These are phyloP conservation scores for Fusarium neocosmosporiellum DNA, from an alignment of 2,329 filamentous ascomycete species.

Conservation along the genomic window DNA sequence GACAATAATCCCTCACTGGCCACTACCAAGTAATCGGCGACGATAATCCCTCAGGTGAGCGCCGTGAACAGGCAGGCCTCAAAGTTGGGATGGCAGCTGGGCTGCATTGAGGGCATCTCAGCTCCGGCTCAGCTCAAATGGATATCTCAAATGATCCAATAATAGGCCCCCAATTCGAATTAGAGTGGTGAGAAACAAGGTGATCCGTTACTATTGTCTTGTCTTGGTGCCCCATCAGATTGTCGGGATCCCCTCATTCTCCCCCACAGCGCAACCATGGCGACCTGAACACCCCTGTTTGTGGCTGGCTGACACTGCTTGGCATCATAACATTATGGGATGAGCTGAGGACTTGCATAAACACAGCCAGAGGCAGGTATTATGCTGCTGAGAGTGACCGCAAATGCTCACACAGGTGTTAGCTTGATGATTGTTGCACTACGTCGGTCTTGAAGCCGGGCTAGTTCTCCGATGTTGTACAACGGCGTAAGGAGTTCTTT, in stretches of 20 bases:
- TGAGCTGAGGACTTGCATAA: background rate
- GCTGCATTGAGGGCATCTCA: background rate
- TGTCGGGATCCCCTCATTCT: background rate
- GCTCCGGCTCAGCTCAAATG: background rate
- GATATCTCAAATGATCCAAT: background rate
- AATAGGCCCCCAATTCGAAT: background rate
- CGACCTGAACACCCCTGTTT: background rate
- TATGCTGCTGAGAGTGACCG: background rate
- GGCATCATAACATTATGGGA: background rate
- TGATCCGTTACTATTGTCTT: background rate
- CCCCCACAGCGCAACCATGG: background rate
- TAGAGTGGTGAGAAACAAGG: background rate
- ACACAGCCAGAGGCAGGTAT: background rate
- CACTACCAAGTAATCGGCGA: background rate
- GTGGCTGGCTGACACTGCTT: conserved; percentile 7
- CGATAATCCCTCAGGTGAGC: background rate
- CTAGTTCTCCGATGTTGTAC: background rate
- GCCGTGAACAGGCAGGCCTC: background rate
- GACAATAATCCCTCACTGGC: background rate
- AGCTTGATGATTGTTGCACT: background rate
- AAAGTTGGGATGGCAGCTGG: background rate
- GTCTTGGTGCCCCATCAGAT: background rate
- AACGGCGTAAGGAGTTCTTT: background rate
- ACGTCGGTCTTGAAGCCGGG: background rate
- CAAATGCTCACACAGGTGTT: background rate